Percentiles rank a stretch among this genome's conserved stretches.
These are phyloP conservation scores for Candida easanensis DNA, from an alignment of 805 yeast species.

Conservation along the genomic window DNA sequence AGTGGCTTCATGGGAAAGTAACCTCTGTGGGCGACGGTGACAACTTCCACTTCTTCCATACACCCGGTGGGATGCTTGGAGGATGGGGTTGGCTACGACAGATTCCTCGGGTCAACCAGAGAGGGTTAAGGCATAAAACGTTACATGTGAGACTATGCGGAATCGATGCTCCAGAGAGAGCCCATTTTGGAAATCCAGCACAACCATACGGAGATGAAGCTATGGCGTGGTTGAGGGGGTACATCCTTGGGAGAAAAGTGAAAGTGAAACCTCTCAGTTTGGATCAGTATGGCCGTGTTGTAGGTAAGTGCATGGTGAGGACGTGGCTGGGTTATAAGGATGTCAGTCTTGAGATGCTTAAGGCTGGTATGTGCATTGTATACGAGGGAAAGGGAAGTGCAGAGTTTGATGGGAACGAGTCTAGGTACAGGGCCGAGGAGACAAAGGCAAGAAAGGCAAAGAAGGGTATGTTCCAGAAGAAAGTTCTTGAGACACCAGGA, in stretches of 20 bases:
- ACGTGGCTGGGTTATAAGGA: constrained; percentile 68
- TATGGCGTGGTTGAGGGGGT: constrained; percentile 66
- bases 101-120: constrained; percentile 54
- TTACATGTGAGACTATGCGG: constrained; percentile 84
- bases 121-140: constrained; percentile 56
- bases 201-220: constrained; percentile 90
- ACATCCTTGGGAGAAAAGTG: constrained; percentile 63
- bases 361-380: constrained; percentile 78
- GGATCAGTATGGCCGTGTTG: constrained; percentile 89
- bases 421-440: constrained; percentile 58
- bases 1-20: constrained; percentile 65
- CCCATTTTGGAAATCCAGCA: constrained; percentile 92
- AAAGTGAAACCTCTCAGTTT: constrained; percentile 74
- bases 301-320: constrained; percentile 61
- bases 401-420: constrained; percentile 80
- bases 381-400: constrained; percentile 82
- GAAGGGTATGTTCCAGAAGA: constrained; percentile 68
- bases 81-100: constrained; percentile 94
- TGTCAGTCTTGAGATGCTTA: constrained; percentile 84
- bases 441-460: constrained; percentile 50
- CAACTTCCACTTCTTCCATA: constrained; percentile 86
- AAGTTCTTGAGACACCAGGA: constrained; percentile 66
- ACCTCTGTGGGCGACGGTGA: constrained; percentile 96
- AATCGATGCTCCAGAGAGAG: constrained; percentile 93
- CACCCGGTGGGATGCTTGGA: constrained; percentile 83